phyloP scores from a whole-genome alignment of 371 early-diverging fungal species.

The Saksenaea vasiformis region DNA sequence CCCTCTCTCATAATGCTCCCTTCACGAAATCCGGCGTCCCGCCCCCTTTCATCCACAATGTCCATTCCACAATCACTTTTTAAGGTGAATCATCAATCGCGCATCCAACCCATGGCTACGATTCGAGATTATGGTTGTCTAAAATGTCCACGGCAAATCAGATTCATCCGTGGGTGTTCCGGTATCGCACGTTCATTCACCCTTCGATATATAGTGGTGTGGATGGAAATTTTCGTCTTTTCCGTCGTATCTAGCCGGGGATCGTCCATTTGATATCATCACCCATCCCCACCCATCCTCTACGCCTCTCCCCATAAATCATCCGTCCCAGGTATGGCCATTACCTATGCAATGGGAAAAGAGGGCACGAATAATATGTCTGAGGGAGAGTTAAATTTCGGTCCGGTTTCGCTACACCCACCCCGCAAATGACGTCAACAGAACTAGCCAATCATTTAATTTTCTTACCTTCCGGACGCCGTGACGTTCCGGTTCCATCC shows the following conservation, averaged over 20 bases:
- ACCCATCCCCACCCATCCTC: not conserved
- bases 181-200: not conserved
- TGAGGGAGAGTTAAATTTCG: slow-evolving; percentile 4
- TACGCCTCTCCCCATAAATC: not conserved
- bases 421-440: not conserved
- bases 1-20: not conserved
- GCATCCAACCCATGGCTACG: not conserved
- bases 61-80: not conserved
- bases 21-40: too few relatives aligned
- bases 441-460: too few relatives aligned
- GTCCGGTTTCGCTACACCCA: not conserved
- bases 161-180: not conserved
- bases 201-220: not conserved
- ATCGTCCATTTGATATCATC: not conserved
- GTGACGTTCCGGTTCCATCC: too few relatives aligned
- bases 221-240: not conserved
- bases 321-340: not conserved
- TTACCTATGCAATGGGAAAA: slow-evolving; percentile 7
- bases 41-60: not conserved
- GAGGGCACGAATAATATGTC: not conserved
- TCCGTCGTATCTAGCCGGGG: not conserved
- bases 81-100: not conserved
- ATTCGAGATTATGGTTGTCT: not conserved
- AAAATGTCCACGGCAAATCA: not conserved
- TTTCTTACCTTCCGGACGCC: too few relatives aligned